phyloP scores from a whole-genome alignment of 2,329 filamentous ascomycete species.

The Lasiodiplodia sp. region DNA sequence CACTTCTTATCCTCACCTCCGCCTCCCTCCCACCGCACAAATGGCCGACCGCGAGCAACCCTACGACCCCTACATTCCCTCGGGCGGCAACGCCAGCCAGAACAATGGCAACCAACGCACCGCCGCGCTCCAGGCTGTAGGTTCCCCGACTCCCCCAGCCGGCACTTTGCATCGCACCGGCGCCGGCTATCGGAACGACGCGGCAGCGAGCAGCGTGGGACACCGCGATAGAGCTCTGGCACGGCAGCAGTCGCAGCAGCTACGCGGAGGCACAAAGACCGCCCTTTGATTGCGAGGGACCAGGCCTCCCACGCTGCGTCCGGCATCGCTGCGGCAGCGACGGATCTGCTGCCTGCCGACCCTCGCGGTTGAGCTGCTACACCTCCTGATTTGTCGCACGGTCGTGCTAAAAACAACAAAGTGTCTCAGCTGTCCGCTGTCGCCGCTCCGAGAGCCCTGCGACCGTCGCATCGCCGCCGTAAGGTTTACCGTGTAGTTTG shows the following conservation, averaged over 20 bases:
- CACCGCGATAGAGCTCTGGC: slow-evolving; percentile 16
- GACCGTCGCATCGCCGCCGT: not conserved
- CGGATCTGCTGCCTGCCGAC: slow-evolving; percentile 10
- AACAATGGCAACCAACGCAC: slow-evolving; percentile 67
- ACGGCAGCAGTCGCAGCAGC: slow-evolving; percentile 15
- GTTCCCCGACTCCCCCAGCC: slow-evolving; percentile 47
- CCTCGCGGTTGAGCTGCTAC: slow-evolving; percentile 17
- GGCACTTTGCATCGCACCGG: slow-evolving; percentile 2
- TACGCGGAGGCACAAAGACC: slow-evolving; percentile 13
- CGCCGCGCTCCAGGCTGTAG: slow-evolving; percentile 83
- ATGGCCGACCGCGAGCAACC: slow-evolving; percentile 69
- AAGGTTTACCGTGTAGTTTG: not conserved
- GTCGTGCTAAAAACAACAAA: slow-evolving; percentile 17
- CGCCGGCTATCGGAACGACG: not conserved
- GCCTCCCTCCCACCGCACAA: slow-evolving; percentile 36
- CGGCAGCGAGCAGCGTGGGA: slow-evolving; percentile 19
- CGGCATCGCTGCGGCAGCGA: slow-evolving; percentile 5
- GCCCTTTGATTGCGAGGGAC: slow-evolving; percentile 23
- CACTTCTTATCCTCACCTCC: slow-evolving; percentile 32
- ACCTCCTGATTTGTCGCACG: slow-evolving; percentile 27
- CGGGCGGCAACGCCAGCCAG: slow-evolving; percentile 68
- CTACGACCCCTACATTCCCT: slow-evolving; percentile 90
- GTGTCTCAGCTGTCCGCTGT: slow-evolving; percentile 23
- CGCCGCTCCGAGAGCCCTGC: not conserved
- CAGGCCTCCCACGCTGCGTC: not conserved